These are phyloP conservation scores for Hypoxylon sp. DNA, from an alignment of 2,329 filamentous ascomycete species.

Conservation along the genomic window DNA sequence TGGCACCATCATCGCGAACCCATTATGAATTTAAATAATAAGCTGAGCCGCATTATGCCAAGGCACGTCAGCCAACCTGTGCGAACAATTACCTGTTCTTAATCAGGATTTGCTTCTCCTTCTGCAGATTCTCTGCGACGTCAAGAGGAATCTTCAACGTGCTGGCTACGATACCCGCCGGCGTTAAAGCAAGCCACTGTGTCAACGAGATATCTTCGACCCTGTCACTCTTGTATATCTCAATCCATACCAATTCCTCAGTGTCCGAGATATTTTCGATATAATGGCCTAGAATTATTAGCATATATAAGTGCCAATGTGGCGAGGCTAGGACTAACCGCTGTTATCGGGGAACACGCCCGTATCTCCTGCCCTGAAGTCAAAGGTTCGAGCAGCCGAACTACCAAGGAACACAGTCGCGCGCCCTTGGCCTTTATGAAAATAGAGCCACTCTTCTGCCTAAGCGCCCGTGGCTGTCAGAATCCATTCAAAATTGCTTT, in stretches of 20 bases:
- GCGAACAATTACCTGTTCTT: conserved; percentile 42
- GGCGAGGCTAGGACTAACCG: conserved; percentile 55
- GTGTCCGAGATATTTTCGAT: conserved; percentile 77
- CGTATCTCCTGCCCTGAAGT: conserved; percentile 77
- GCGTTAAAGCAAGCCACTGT: conserved; percentile 79
- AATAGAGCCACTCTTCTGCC: conserved; percentile 80
- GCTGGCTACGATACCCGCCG: conserved; percentile 72
- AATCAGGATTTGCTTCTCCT: conserved; percentile 73
- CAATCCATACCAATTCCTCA: conserved; percentile 76
- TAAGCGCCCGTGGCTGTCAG: conserved; percentile 52
- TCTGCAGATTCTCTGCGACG: conserved; percentile 71
- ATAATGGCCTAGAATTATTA: conserved; percentile 66
- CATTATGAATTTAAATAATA: conserved; percentile 6
- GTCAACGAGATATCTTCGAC: conserved; percentile 76
- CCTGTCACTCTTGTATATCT: conserved; percentile 77
- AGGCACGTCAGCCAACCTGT: not conserved
- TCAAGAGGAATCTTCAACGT: conserved; percentile 70
- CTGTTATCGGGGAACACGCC: conserved; percentile 77
- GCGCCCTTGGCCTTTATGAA: conserved; percentile 72
- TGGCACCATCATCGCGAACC: not conserved
- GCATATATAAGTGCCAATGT: not conserved
- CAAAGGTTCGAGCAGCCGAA: conserved; percentile 74
- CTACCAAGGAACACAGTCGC: conserved; percentile 77
- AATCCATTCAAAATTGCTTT: not conserved
- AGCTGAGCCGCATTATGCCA: not conserved